Base-by-base conservation (phyloP, 2,329 filamentous ascomycete genomes). In the Venturia pyrina region DNA sequence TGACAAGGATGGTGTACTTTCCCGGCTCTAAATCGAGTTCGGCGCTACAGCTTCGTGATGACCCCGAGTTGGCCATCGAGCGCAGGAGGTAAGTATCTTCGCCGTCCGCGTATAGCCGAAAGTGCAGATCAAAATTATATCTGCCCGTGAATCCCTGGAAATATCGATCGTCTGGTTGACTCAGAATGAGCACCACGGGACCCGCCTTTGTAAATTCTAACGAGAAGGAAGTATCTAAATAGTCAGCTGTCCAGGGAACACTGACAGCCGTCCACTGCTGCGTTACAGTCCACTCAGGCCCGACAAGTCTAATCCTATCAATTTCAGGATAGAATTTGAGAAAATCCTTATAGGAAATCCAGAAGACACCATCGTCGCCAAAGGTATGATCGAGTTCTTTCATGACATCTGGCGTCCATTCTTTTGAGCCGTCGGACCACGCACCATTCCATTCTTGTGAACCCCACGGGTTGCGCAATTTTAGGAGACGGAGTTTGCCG, bases 341-440 rank as follows among this genome's bases (percentile, higher is more conserved):
- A 40, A 82, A 75, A 65, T 82, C 79, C 5, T 78, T 73, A 70
- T 81, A 83, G 3, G 77, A 79, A 44, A 84, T 83, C 80, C 80
- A 84, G 70, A 84, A 83, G 72, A 79, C 67, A 7, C 89, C 89
- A 70, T 93, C 89, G 69, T 91, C 87, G 41, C 88, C 89, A 70
- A 93, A 93, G 24, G 82, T 85, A 72, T 93, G 89, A 50, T 82
- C 80, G 0, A 93, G 80, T 69, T 88, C 86, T 64, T 86, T 76
- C 75, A 93, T 84, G 84, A 88, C 91, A 69, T 92, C 87, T 0
- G 89, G 81, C 1, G 88, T 93, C 91, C 91, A 96, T 75, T 93
- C 87, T 70, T 89, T 88, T 17, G 88, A 91, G 0, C 91, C 91
- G 71, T 95, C 91, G 34, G 84, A 86, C 89, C 90, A 95, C 0